These are phyloP conservation scores for Stereocaulon alpinum DNA, from an alignment of 495 filamentous ascomycete genomes.

Conservation along the genomic window DNA sequence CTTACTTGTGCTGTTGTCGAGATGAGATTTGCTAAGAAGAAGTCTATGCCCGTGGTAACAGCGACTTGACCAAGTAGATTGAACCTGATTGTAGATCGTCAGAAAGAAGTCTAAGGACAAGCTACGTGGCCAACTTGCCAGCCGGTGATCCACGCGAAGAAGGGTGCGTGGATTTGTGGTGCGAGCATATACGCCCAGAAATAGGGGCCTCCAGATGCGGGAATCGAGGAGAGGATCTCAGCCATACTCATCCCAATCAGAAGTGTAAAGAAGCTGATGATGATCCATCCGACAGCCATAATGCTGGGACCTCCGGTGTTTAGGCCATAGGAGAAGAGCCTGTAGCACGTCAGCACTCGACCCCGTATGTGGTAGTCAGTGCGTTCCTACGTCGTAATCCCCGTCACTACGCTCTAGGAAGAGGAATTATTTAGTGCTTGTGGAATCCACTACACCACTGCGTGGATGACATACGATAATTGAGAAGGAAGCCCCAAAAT, in stretches of 20 bases:
- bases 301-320: slow-evolving; percentile 46
- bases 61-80: slow-evolving; percentile 51
- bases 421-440: slow-evolving; percentile 2
- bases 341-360: slow-evolving; percentile 20
- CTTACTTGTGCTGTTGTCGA: slow-evolving; percentile 47
- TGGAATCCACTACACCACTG: background rate
- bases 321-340: slow-evolving; percentile 42
- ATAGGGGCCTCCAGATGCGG: slow-evolving; percentile 53
- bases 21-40: slow-evolving; percentile 49
- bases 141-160: slow-evolving; percentile 55
- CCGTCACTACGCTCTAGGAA: slow-evolving; percentile 47
- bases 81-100: slow-evolving; percentile 25
- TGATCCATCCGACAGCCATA: slow-evolving; percentile 44
- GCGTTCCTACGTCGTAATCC: slow-evolving; percentile 38
- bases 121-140: slow-evolving; percentile 30
- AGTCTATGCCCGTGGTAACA: slow-evolving; percentile 55
- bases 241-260: slow-evolving; percentile 50
- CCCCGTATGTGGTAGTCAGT: background rate
- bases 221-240: slow-evolving; percentile 55
- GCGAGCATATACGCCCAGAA: slow-evolving; percentile 56
- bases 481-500: slow-evolving; percentile 54
- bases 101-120: background rate
- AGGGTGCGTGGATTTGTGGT: slow-evolving; percentile 44
- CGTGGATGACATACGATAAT: slow-evolving; percentile 41
- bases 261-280: slow-evolving; percentile 46